Conservation (phyloP, 148 eudicot genomes). For the Silene latifolia region DNA sequence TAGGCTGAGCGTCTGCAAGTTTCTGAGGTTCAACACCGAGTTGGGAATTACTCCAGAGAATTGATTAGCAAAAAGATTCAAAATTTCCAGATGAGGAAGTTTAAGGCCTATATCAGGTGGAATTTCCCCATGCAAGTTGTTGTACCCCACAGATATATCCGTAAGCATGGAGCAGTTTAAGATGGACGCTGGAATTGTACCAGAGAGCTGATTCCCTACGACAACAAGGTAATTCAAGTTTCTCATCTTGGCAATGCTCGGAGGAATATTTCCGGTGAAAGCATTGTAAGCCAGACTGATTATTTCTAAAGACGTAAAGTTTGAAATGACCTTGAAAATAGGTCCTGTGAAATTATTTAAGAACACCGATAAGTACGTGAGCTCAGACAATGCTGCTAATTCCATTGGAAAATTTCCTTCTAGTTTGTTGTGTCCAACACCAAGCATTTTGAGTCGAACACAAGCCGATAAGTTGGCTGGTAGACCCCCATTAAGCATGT, state of each 20-base stretch:
- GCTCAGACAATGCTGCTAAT: conserved; percentile 19
- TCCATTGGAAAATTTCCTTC: conserved; percentile 33
- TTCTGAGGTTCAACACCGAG: conserved; percentile 33
- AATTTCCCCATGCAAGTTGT: conserved; percentile 31
- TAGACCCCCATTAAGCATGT: conserved; percentile 30
- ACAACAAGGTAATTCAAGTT: conserved; percentile 1
- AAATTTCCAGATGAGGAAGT: conserved; percentile 18
- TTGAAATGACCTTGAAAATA: conserved; percentile 5
- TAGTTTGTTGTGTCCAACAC: conserved; percentile 5
- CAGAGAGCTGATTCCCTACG: conserved; percentile 16
- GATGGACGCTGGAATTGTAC: conserved; percentile 29
- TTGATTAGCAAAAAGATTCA: conserved; percentile 4
- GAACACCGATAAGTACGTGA: background rate
- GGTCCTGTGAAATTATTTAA: conserved; percentile 30
- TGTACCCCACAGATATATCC: background rate
- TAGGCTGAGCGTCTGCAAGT: background rate
- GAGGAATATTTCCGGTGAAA: conserved; percentile 29
- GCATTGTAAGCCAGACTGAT: background rate
- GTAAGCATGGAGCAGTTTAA: conserved; percentile 28
- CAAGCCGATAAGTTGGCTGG: conserved; percentile 35
- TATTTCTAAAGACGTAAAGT: background rate
- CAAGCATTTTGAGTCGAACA: conserved; percentile 11
- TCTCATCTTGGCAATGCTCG: conserved; percentile 19
- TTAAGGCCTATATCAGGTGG: conserved; percentile 25
- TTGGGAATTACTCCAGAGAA: conserved; percentile 31